Percentiles rank a stretch among this genome's conserved stretches.
These are phyloP conservation scores for Rhododendron vialii DNA, from an alignment of 148 eudicot species.

Conservation along the genomic window DNA sequence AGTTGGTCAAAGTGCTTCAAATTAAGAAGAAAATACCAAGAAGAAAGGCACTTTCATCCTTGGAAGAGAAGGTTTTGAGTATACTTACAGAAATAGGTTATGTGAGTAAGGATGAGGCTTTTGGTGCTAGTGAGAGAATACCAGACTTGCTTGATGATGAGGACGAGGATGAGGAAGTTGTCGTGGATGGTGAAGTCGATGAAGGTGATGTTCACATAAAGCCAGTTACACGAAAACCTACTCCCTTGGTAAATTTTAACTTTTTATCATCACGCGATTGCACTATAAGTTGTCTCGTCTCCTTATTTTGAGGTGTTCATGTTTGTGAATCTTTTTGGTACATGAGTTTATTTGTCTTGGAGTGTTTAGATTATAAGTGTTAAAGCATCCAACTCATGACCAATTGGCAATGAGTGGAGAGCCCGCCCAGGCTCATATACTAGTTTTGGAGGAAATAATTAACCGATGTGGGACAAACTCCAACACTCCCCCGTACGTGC, in stretches of 20 bases:
- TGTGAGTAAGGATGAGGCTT: constrained; percentile 57
- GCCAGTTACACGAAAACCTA: constrained; percentile 60
- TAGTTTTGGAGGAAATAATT: too few species aligned
- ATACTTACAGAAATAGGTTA: constrained; percentile 92
- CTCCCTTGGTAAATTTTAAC: constrained; percentile 57
- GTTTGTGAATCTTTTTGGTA: not conserved
- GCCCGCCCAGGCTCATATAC: too few species aligned
- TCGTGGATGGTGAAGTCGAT: constrained; percentile 97
- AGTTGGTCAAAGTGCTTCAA: constrained; percentile 67
- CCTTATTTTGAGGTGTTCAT: not conserved
- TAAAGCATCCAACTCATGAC: too few species aligned
- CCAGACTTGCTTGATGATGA: constrained; percentile 72
- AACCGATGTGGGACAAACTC: too few species aligned
- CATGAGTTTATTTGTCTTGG: not conserved
- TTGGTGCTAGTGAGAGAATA: constrained; percentile 39
- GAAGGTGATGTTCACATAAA: constrained; percentile 97
- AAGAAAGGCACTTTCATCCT: constrained; percentile 76
- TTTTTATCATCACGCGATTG: not conserved
- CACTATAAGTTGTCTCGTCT: not conserved
- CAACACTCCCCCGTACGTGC: too few species aligned
- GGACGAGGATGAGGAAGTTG: constrained; percentile 96
- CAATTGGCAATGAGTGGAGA: too few species aligned
- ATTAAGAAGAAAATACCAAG: constrained; percentile 85
- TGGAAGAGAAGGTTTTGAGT: constrained; percentile 80
- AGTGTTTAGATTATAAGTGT: not conserved